phyloP scores from a whole-genome alignment of 805 yeast genomes.

The Cyberlindnera veronae region DNA sequence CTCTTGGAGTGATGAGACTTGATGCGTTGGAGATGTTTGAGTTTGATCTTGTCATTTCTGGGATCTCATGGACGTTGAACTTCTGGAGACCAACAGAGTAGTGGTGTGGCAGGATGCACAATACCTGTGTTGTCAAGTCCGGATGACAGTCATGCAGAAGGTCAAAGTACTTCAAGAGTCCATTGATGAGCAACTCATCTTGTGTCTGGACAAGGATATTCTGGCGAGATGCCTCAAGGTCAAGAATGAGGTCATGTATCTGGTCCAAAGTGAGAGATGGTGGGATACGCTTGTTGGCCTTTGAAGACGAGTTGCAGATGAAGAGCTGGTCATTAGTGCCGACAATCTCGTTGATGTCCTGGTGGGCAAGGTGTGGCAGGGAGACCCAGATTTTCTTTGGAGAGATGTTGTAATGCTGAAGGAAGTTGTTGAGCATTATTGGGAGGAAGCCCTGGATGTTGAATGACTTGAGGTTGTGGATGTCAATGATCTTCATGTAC shows the following conservation, averaged over 20 bases:
- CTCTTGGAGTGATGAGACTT: slow-evolving; percentile 12
- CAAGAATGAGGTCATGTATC: slow-evolving; percentile 23
- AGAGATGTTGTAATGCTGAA: slow-evolving; percentile 18
- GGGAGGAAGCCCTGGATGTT: slow-evolving; percentile 41
- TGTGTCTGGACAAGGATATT: slow-evolving; percentile 22
- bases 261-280: slow-evolving; percentile 13
- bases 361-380: slow-evolving; percentile 7
- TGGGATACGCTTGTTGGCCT: slow-evolving; percentile 4
- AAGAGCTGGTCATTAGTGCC: neutral
- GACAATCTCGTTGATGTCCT: slow-evolving; percentile 7
- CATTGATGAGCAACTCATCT: slow-evolving; percentile 22
- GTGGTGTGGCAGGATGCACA: slow-evolving; percentile 24
- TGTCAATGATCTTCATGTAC: slow-evolving; percentile 61
- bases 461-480: slow-evolving; percentile 51
- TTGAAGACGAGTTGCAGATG: slow-evolving; percentile 1
- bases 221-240: slow-evolving; percentile 15
- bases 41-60: slow-evolving; percentile 24
- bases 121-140: slow-evolving; percentile 16
- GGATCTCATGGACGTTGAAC: slow-evolving; percentile 19
- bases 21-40: slow-evolving; percentile 17
- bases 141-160: slow-evolving; percentile 13
- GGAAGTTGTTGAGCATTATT: slow-evolving; percentile 19
- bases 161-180: slow-evolving; percentile 23
- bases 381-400: slow-evolving; percentile 23
- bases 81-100: slow-evolving; percentile 22